phyloP scores from a whole-genome alignment of 768 basidiomycete species.

The Sutorius australiensis region DNA sequence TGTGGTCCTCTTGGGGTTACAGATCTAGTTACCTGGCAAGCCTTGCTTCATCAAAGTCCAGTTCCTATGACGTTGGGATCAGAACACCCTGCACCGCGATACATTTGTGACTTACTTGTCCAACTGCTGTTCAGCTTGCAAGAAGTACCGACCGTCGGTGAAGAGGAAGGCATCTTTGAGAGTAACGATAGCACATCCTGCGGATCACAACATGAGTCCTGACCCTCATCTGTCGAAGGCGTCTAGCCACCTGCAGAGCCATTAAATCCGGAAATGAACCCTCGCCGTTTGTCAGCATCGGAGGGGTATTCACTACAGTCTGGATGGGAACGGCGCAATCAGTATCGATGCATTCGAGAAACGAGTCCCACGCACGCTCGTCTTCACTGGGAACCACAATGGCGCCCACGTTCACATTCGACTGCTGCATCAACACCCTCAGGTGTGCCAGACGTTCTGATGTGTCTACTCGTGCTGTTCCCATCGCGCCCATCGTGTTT shows the following conservation, averaged over 20 bases:
- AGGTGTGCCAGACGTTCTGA: constrained; percentile 58
- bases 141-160: constrained; percentile 93
- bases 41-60: constrained; percentile 96
- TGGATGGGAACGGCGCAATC: constrained; percentile 27
- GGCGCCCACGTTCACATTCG: constrained; percentile 55
- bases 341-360: not conserved
- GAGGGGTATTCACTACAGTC: constrained; percentile 90
- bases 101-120: constrained; percentile 52
- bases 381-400: constrained; percentile 90
- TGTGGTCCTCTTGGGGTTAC: constrained; percentile 1
- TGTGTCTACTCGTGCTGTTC: constrained; percentile 53
- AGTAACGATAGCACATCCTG: constrained; percentile 78
- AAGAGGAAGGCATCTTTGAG: constrained; percentile 72
- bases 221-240: not conserved
- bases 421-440: constrained; percentile 64
- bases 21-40: constrained; percentile 52
- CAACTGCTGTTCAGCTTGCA: constrained; percentile 89
- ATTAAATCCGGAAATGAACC: constrained; percentile 89
- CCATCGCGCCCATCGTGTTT: constrained; percentile 36
- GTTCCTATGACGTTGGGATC: constrained; percentile 45
- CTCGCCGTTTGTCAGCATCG: constrained; percentile 76
- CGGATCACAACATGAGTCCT: constrained; percentile 5
- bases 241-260: constrained; percentile 77
- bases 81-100: not conserved
- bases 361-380: constrained; percentile 58